Evolutionary conservation across 78 protist species (phyloP).

Genomic region (Dictyostelium brefeldianum): DNA sequence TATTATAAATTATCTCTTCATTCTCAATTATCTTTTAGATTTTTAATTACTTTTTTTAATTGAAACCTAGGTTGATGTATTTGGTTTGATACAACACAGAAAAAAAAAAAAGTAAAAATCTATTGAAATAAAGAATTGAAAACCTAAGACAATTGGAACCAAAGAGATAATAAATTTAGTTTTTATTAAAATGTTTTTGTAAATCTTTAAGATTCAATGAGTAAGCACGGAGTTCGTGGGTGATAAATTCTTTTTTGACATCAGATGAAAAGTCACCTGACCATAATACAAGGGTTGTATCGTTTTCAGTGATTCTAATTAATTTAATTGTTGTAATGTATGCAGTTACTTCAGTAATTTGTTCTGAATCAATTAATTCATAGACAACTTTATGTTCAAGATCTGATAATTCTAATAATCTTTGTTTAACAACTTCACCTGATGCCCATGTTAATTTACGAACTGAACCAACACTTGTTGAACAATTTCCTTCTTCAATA

Average conservation of each 20-base stretch:
- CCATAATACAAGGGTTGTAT: conserved; percentile 39
- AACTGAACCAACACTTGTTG: conserved; percentile 59
- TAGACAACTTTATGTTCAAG: conserved; percentile 4
- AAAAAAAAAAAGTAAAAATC: too few relatives aligned
- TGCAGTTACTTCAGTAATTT: conserved; percentile 30
- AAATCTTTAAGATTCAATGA: conserved; percentile 45
- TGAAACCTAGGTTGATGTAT: too few relatives aligned
- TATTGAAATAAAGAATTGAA: too few relatives aligned
- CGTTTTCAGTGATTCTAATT: conserved; percentile 14
- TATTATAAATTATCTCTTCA: too few relatives aligned
- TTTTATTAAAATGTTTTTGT: neutral
- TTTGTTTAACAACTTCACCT: conserved; percentile 38
- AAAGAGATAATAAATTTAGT: too few relatives aligned
- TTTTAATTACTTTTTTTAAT: too few relatives aligned
- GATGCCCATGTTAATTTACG: conserved; percentile 52
- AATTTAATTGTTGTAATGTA: neutral
- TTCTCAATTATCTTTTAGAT: too few relatives aligned
- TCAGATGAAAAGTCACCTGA: conserved; percentile 38
- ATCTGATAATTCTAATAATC: conserved; percentile 66
- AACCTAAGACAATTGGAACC: too few relatives aligned
- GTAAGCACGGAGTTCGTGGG: conserved; percentile 8
- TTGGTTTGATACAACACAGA: too few relatives aligned
- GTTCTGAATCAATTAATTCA: conserved; percentile 23
- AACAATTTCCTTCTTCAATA: conserved; percentile 10
- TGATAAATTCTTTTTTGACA: conserved; percentile 14